Evolutionary conservation across 441 rosid species (phyloP), one percentile per base, ranked within the genome.

Genomic region (Mallotus japonicus): DNA sequence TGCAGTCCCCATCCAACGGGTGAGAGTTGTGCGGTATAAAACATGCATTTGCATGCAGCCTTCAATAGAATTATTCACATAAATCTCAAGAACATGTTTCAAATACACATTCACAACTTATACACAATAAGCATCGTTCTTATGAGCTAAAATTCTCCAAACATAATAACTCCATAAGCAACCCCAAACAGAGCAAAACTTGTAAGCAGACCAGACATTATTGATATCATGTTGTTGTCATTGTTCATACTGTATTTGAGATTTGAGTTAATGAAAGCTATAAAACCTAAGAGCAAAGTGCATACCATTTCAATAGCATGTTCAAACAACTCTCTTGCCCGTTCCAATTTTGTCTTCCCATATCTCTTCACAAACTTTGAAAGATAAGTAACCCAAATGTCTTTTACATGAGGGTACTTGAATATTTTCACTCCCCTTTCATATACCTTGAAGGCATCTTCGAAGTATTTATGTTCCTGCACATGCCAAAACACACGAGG

Each of bases 361-460:
- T 91, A 92, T 83, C 98, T 87, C 82, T 86, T 87, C 8, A 95
- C 96, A 59, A 95, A 92, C 80, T 92, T 95, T 22, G 97, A 82
- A 53, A 95, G 86, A 81, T 91, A 95, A 0, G 96, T 90, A 12
- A 90, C 90, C 99, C 99, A 95, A 51, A 91, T 83, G 81, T 91
- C 97, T 80, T 92, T 92, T 66, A 92, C 99, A 61, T 91, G 99
- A 47, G 99, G 98, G 75, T 95, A 90, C 80, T 91, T 90, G 75
- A 92, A 95, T 78, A 95, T 91, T 83, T 91, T 91, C 75, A 95
- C 96, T 71, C 99, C 98, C 79, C 96, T 88, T 85, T 95, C 98
- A 76, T 95, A 92, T 34, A 91, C 96, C 86, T 90, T 92, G 85
- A 95, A 95, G 74, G 99, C 98, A 85, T 95, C 98, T 85, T 95